These are phyloP conservation scores for Curvularia sp. DNA, from an alignment of 2,329 filamentous ascomycete genomes.

Conservation along the genomic window DNA sequence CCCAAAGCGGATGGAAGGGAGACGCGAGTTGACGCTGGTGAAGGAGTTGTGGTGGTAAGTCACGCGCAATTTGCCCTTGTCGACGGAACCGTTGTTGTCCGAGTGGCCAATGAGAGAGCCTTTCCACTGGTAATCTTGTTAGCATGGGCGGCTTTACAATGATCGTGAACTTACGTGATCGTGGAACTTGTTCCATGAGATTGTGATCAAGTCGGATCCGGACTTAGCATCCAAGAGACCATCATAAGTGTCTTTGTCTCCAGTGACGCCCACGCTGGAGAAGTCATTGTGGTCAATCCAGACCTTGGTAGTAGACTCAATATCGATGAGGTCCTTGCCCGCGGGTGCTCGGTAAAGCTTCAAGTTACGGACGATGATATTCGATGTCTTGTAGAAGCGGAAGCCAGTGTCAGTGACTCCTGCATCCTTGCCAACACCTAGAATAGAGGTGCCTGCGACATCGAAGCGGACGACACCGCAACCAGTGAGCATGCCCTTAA, in stretches of 20 bases:
- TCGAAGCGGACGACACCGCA: slow-evolving; percentile 41
- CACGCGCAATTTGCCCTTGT: slow-evolving; percentile 67
- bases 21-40: slow-evolving; percentile 68
- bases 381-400: slow-evolving; percentile 60
- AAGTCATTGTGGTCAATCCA: slow-evolving; percentile 73
- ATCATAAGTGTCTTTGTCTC: slow-evolving; percentile 43
- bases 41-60: slow-evolving; percentile 74
- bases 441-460: slow-evolving; percentile 36
- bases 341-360: slow-evolving; percentile 64
- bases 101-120: slow-evolving; percentile 62
- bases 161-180: slow-evolving; percentile 54
- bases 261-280: slow-evolving; percentile 57
- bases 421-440: slow-evolving; percentile 54
- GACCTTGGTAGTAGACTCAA: slow-evolving; percentile 62
- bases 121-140: slow-evolving; percentile 55
- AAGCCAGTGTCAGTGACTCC: slow-evolving; percentile 57
- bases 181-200: slow-evolving; percentile 61
- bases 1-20: slow-evolving; percentile 69
- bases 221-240: slow-evolving; percentile 66
- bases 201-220: slow-evolving; percentile 66
- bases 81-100: slow-evolving; percentile 46
- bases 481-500: slow-evolving; percentile 40
- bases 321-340: slow-evolving; percentile 66
- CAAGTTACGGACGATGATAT: slow-evolving; percentile 70
- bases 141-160: background rate